Evolutionary conservation across 495 filamentous ascomycete genomes (phyloP).

Genomic region (Aspergillus affinis): DNA sequence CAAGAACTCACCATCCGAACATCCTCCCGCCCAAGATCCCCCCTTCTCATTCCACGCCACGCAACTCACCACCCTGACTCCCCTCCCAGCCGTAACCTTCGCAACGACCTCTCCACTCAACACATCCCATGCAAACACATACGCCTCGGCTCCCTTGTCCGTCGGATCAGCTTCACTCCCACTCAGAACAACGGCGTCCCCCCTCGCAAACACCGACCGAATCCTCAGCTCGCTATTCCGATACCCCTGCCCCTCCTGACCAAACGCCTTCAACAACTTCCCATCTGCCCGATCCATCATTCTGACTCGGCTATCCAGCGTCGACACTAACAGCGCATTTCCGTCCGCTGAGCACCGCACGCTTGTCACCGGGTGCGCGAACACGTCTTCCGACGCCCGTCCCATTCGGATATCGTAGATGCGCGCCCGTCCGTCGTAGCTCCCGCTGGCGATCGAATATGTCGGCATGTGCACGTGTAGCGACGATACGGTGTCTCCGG

Average conservation of each 20-base stretch:
- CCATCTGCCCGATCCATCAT: constrained; percentile 81
- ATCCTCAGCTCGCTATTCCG: constrained; percentile 69
- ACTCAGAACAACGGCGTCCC: constrained; percentile 74
- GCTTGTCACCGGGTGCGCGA: constrained; percentile 59
- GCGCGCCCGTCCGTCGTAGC: constrained; percentile 83
- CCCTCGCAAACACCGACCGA: constrained; percentile 68
- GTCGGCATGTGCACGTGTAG: constrained; percentile 50
- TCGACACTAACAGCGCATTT: constrained; percentile 70
- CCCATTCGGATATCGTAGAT: constrained; percentile 90
- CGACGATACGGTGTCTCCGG: constrained; percentile 69
- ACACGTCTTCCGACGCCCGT: constrained; percentile 66
- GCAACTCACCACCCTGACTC: constrained; percentile 57
- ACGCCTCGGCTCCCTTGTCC: constrained; percentile 33
- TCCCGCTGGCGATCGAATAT: constrained; percentile 56
- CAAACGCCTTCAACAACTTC: constrained; percentile 70
- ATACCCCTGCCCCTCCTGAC: constrained; percentile 29
- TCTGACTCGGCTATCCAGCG: constrained; percentile 72
- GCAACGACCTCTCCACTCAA: constrained; percentile 68
- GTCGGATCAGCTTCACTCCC: constrained; percentile 67
- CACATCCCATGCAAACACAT: constrained; percentile 87
- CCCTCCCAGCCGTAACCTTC: constrained; percentile 56
- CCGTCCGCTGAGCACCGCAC: constrained; percentile 68
- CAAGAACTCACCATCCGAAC: constrained; percentile 52
- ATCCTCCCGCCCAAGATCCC: constrained; percentile 64
- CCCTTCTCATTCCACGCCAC: constrained; percentile 74